Evolutionary conservation across 225 moss, liverwort and hornwort species (phyloP), one percentile per base, ranked within the genome.

Genomic region (Takakia lepidozioides): DNA sequence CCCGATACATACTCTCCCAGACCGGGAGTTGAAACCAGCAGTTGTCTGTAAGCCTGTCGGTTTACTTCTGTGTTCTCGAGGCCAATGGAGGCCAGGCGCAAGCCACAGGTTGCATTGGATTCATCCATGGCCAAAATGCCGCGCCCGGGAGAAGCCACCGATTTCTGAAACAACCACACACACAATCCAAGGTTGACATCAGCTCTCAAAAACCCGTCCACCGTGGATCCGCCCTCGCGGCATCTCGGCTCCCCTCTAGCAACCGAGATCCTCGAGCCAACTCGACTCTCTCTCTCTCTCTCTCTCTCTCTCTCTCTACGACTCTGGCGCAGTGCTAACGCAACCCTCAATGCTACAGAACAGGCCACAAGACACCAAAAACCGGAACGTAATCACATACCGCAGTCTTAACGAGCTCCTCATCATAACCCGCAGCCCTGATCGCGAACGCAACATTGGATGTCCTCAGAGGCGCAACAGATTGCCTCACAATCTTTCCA

Each of bases 81-180:
- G 1, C 61, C 51, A 38, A 61, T 51, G 27, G 61, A 51, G 3
- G 61, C 25, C 29, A 61, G 28, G 7, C 52, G 41, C 14, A 51
- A 41, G 18, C 61, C 61, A 18, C 61, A 61, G 13, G 52, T 52
- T 2, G 52, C 61, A 42, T 25, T 61, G 19, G 61, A 61, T 41
- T 61, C 61, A 51, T 61, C 61, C 38, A 61, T 52, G 42, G 51
- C 61, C 19, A 61, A 51, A 29, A 61, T 51, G 1, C 61, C 61
- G 7, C 52, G 52, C 19, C 61, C 61, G 5, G 61, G 61, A 13
- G 61, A 51, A 16, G 61, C 61, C 21, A 61, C 30, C 8, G 28
- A 41, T 51, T 52, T 52, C 50, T 51, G 50, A 10, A 19, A 8
- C 27, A 3, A 3, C 21, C 21, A 17, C 21, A 17, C 8, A 43